phyloP scores from a whole-genome alignment of 2,329 filamentous ascomycete species.

The Tolypocladium cylindrosporum region DNA sequence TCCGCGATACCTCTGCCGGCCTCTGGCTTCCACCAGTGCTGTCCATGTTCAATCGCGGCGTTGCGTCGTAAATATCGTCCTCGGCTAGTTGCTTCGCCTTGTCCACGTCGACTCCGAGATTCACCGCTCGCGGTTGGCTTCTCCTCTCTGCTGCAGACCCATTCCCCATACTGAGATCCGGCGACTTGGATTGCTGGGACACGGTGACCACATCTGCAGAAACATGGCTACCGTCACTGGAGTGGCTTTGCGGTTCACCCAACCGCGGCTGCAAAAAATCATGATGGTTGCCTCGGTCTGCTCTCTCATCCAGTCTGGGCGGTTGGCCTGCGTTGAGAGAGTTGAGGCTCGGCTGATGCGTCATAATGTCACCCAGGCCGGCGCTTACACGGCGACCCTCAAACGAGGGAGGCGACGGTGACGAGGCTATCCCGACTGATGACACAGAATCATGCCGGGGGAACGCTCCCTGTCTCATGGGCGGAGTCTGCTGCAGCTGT shows the following conservation, averaged over 20 bases:
- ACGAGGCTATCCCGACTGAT: not conserved
- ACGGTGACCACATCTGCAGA: not conserved
- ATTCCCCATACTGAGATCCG: not conserved
- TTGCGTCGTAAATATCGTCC: slow-evolving; percentile 25
- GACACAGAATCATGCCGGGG: slow-evolving; percentile 1
- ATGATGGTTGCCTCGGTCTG: not conserved
- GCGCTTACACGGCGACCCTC: not conserved
- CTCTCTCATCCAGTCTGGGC: not conserved
- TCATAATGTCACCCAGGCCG: not conserved
- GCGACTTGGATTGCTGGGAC: slow-evolving; percentile 1
- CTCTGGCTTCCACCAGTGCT: not conserved
- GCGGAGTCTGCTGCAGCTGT: slow-evolving; percentile 1
- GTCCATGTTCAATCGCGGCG: slow-evolving; percentile 12
- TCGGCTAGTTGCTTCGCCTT: slow-evolving; percentile 9
- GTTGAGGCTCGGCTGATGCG: not conserved
- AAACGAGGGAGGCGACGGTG: not conserved
- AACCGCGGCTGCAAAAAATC: not conserved
- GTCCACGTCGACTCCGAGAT: slow-evolving; percentile 3
- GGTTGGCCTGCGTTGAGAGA: not conserved
- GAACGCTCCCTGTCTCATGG: slow-evolving; percentile 1
- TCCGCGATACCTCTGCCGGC: not conserved
- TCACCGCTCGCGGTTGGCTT: not conserved
- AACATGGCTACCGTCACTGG: not conserved
- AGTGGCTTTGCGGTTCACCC: not conserved
- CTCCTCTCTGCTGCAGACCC: not conserved